phyloP scores from a whole-genome alignment of 2,329 filamentous ascomycete species.

The Diaporthe sp. region DNA sequence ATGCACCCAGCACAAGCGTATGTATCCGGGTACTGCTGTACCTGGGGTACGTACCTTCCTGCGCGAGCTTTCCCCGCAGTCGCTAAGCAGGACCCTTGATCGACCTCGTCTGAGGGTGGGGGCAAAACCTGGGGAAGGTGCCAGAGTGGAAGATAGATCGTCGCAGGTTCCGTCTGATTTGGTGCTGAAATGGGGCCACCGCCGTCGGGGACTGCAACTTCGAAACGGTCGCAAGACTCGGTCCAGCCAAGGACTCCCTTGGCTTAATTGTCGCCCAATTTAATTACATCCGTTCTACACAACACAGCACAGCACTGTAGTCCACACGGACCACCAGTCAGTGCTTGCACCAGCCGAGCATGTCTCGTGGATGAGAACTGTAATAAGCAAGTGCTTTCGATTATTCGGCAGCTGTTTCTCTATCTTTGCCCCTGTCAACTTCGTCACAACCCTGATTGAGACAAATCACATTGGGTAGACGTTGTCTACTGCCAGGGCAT shows the following conservation, averaged over 20 bases:
- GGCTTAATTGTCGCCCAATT: background rate
- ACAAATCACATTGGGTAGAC: background rate
- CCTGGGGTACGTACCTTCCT: background rate
- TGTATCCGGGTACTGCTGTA: background rate
- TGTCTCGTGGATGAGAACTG: background rate
- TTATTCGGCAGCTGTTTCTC: background rate
- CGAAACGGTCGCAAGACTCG: slow-evolving; percentile 12
- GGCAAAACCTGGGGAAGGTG: slow-evolving; percentile 18
- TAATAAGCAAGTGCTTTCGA: background rate
- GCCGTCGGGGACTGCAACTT: background rate
- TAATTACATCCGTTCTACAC: background rate
- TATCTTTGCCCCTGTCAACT: too few relatives aligned
- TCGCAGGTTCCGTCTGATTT: slow-evolving; percentile 23
- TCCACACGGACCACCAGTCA: background rate
- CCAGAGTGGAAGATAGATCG: background rate
- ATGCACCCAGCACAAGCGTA: background rate
- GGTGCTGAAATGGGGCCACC: slow-evolving; percentile 9
- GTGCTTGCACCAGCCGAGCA: background rate
- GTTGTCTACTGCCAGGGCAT: too few relatives aligned
- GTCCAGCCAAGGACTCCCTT: background rate
- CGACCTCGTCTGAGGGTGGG: background rate
- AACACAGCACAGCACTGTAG: background rate
- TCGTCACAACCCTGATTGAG: background rate
- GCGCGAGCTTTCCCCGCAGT: background rate
- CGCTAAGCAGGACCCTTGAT: slow-evolving; percentile 23